These are phyloP conservation scores for Claviceps arundinis DNA, from an alignment of 2,329 filamentous ascomycete genomes.

Conservation along the genomic window DNA sequence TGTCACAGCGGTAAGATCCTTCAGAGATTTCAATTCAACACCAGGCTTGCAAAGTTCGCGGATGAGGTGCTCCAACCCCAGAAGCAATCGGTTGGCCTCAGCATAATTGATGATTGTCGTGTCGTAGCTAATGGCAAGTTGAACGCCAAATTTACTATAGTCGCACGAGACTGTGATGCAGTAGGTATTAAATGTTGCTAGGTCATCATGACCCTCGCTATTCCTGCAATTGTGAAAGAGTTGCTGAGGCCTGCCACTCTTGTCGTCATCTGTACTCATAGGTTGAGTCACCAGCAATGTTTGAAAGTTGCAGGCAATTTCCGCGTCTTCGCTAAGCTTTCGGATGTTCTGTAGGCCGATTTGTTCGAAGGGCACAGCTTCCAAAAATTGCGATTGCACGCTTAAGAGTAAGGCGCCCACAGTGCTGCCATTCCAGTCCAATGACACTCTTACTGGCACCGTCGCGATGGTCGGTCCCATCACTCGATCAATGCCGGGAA, in stretches of 20 bases:
- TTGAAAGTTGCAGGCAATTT: neutral
- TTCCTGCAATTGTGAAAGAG: neutral
- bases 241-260: neutral
- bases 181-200: neutral
- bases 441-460: constrained; percentile 24
- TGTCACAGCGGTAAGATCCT: neutral
- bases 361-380: constrained; percentile 11
- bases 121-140: neutral
- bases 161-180: neutral
- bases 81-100: neutral
- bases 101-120: neutral
- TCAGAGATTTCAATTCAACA: neutral
- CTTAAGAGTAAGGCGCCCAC: constrained; percentile 1
- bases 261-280: neutral
- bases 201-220: neutral
- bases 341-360: neutral
- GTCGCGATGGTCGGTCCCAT: constrained; percentile 25
- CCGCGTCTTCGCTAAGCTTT: neutral
- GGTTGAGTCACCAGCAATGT: neutral
- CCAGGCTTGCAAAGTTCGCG: neutral
- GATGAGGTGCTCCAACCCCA: neutral
- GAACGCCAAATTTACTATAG: neutral
- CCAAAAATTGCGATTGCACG: constrained; percentile 9
- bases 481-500: constrained; percentile 11
- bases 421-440: constrained; percentile 14